Evolutionary conservation across 805 yeast genomes (phyloP).

Genomic region (Hanseniaspora guilliermondii): DNA sequence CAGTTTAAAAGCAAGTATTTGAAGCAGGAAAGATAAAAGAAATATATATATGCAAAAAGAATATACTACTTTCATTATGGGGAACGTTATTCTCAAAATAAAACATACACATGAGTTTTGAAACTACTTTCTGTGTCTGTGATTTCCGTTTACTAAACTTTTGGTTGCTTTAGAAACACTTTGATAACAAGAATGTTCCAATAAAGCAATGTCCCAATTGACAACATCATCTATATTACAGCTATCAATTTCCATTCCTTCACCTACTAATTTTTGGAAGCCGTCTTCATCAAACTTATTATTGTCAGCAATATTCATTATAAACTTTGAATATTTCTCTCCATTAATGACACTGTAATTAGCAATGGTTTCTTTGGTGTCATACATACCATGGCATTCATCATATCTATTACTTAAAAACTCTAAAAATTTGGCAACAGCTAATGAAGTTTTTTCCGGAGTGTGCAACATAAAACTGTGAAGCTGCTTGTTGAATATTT

Average conservation of each 20-base stretch:
- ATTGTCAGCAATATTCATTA: slow-evolving; percentile 3
- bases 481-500: slow-evolving; percentile 73
- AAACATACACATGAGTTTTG: slow-evolving; percentile 15
- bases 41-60: too few relatives aligned
- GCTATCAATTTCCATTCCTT: slow-evolving; percentile 34
- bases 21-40: too few relatives aligned
- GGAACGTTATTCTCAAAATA: too few relatives aligned
- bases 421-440: slow-evolving; percentile 64
- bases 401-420: slow-evolving; percentile 62
- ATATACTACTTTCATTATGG: too few relatives aligned
- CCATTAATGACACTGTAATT: slow-evolving; percentile 64
- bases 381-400: slow-evolving; percentile 60
- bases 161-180: slow-evolving; percentile 50
- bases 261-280: slow-evolving; percentile 7
- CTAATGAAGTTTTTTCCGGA: slow-evolving; percentile 80
- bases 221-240: slow-evolving; percentile 81
- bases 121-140: slow-evolving; percentile 23
- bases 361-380: slow-evolving; percentile 76
- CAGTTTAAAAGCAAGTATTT: too few relatives aligned
- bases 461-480: slow-evolving; percentile 55
- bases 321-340: slow-evolving; percentile 39
- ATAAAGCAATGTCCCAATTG: slow-evolving; percentile 72
- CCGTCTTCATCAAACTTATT: slow-evolving; percentile 10
- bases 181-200: slow-evolving; percentile 77
- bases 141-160: slow-evolving; percentile 2